Percentiles rank a stretch among this genome's conserved stretches.
These are phyloP conservation scores for Ophiostoma montium DNA, from an alignment of 2,329 filamentous ascomycete genomes.

Conservation along the genomic window DNA sequence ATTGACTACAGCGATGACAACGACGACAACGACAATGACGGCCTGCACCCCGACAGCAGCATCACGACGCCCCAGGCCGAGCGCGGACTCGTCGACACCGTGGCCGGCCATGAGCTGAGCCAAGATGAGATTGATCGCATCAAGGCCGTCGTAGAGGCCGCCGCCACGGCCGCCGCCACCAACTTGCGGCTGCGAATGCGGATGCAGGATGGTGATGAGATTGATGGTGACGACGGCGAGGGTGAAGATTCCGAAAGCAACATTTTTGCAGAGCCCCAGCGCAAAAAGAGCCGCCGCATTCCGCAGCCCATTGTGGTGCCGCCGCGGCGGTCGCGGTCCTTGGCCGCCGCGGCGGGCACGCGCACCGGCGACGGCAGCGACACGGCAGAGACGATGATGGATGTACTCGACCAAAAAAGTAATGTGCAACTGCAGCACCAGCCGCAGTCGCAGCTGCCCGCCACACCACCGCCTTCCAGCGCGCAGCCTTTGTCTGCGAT, in stretches of 20 bases:
- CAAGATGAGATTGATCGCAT: constrained; percentile 35
- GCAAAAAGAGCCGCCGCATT: constrained; percentile 8
- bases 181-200: constrained; percentile 6
- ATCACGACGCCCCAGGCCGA: constrained; percentile 10
- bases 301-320: constrained; percentile 23
- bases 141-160: constrained; percentile 28
- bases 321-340: background rate
- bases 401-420: too few relatives aligned
- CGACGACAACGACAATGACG: background rate
- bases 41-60: constrained; percentile 18
- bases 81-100: constrained; percentile 6
- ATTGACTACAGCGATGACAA: background rate
- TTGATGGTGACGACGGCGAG: background rate
- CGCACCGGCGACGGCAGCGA: too few relatives aligned
- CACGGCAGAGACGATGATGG: too few relatives aligned
- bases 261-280: background rate
- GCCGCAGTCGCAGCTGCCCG: too few relatives aligned
- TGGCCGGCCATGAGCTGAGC: constrained; percentile 4
- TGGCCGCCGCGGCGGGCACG: background rate
- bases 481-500: background rate
- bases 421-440: too few relatives aligned
- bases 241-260: background rate
- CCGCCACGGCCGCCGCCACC: background rate
- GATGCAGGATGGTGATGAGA: background rate
- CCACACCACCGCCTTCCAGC: background rate